Evolutionary conservation across 2,329 filamentous ascomycete species (phyloP).

Genomic region (Botrytis paeoniae): DNA sequence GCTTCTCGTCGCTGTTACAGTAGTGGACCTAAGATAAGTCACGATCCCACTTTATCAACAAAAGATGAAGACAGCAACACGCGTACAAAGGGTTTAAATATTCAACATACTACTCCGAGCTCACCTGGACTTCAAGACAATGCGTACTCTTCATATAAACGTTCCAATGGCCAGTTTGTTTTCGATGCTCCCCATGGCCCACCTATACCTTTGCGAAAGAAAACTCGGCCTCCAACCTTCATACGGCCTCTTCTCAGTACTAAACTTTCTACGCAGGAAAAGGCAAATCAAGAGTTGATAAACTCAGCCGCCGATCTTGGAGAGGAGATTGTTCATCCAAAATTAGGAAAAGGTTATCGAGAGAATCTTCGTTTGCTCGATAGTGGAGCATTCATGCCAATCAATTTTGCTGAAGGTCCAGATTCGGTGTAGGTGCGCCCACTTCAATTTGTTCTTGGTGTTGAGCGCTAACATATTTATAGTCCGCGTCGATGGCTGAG

Average conservation of each 20-base stretch:
- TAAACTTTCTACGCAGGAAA: not conserved
- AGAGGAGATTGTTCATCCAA: slow-evolving; percentile 6
- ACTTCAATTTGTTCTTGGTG: not conserved
- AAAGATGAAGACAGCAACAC: not conserved
- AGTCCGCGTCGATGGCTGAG: slow-evolving; percentile 44
- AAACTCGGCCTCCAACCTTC: not conserved
- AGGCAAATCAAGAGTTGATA: slow-evolving; percentile 1
- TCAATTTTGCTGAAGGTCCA: not conserved
- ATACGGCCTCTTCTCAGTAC: not conserved
- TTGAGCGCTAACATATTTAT: not conserved
- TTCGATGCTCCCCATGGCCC: not conserved
- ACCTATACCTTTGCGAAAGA: not conserved
- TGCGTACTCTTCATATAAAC: not conserved
- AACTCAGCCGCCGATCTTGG: not conserved
- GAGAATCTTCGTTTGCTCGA: slow-evolving; percentile 4
- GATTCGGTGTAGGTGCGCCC: not conserved
- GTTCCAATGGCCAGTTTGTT: not conserved
- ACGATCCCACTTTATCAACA: not conserved
- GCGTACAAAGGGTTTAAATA: not conserved
- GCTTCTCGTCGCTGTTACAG: slow-evolving; percentile 10
- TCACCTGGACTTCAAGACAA: not conserved
- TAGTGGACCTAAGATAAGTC: not conserved
- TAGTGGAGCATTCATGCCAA: not conserved
- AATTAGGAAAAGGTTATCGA: slow-evolving; percentile 8
- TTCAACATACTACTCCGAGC: not conserved